Evolutionary conservation across 2,329 filamentous ascomycete species (phyloP).

Genomic region (Fusarium anguioides): DNA sequence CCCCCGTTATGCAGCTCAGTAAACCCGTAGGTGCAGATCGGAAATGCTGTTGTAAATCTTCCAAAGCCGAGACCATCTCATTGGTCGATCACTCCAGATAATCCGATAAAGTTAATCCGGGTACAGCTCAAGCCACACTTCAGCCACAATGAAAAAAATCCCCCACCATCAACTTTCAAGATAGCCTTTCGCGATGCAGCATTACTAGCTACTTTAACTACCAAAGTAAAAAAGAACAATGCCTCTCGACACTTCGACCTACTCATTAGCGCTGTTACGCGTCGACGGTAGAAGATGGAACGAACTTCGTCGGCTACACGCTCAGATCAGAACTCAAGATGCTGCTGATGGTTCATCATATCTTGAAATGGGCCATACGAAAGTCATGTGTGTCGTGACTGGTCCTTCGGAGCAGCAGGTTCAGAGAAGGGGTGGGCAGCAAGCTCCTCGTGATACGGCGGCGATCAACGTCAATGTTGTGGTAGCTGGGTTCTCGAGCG

Average conservation of each 20-base stretch:
- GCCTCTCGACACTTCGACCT: slow-evolving; percentile 95
- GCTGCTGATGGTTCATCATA: slow-evolving; percentile 93
- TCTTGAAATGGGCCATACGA: slow-evolving; percentile 97
- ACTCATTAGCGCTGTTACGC: slow-evolving; percentile 84
- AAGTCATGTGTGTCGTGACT: slow-evolving; percentile 91
- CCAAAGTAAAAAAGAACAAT: slow-evolving; percentile 58
- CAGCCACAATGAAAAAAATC: slow-evolving; percentile 41
- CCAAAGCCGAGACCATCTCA: slow-evolving; percentile 33
- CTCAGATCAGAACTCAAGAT: slow-evolving; percentile 91
- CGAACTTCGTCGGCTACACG: slow-evolving; percentile 88
- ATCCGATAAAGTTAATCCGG: slow-evolving; percentile 38
- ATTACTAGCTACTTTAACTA: background rate
- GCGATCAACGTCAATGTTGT: slow-evolving; percentile 84
- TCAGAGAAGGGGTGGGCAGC: slow-evolving; percentile 55
- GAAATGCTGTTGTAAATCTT: slow-evolving; percentile 30
- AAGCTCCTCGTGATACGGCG: slow-evolving; percentile 57
- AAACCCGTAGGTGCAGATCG: slow-evolving; percentile 27
- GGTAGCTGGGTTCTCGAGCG: slow-evolving; percentile 86
- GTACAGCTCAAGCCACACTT: background rate
- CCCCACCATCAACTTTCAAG: slow-evolving; percentile 41
- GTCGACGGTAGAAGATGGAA: slow-evolving; percentile 94
- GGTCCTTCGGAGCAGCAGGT: slow-evolving; percentile 78
- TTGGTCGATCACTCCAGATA: slow-evolving; percentile 8
- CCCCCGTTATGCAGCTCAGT: no score
- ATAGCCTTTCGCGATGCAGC: slow-evolving; percentile 21